These are phyloP conservation scores for Tylopilus plumbeoviolaceoides DNA, from an alignment of 768 basidiomycete species.

Conservation along the genomic window DNA sequence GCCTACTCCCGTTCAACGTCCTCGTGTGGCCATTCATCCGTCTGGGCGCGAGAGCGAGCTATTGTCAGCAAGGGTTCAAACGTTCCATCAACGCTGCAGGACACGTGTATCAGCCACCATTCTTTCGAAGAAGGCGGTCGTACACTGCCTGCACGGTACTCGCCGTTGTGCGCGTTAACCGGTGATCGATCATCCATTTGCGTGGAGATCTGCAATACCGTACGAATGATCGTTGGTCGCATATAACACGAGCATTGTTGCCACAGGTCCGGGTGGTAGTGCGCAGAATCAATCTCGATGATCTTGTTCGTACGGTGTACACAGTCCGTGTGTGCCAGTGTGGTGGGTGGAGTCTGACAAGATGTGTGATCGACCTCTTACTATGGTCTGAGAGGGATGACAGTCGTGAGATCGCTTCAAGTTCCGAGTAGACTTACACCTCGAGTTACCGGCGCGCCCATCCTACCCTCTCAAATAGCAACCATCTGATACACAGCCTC, in stretches of 20 bases:
- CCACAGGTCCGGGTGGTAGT: not conserved
- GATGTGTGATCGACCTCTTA: too few relatives aligned
- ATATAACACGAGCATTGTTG: too few relatives aligned
- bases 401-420: too few relatives aligned
- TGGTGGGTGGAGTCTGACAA: too few relatives aligned
- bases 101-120: constrained; percentile 17
- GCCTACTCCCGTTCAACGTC: constrained; percentile 3
- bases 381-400: too few relatives aligned
- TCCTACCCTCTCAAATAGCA: not conserved
- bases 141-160: not conserved
- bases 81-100: constrained; percentile 1
- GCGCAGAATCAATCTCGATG: not conserved
- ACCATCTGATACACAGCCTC: not conserved
- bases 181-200: constrained; percentile 8
- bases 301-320: not conserved
- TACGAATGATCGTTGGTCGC: too few relatives aligned
- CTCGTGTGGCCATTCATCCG: constrained; percentile 2
- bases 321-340: not conserved
- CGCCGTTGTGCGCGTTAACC: not conserved
- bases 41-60: not conserved
- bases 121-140: not conserved
- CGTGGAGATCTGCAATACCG: not conserved
- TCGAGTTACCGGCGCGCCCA: not conserved
- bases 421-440: not conserved
- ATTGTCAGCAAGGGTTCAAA: constrained; percentile 2